Base-by-base conservation (phyloP, 1,284 basidiomycete species). In the Melampsora larici-populina region DNA sequence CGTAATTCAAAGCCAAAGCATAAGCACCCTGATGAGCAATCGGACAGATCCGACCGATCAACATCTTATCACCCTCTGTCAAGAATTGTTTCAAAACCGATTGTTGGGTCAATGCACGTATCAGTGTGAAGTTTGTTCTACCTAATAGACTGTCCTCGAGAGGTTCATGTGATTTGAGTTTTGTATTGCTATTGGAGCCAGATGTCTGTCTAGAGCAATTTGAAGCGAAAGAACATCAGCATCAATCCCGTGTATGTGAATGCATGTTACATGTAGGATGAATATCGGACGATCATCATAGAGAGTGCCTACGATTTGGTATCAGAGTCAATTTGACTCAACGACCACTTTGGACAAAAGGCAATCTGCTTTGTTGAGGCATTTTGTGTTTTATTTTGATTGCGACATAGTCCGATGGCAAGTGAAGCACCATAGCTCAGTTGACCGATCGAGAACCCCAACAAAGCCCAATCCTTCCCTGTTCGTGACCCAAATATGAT, bases 21-120 rank as follows among this genome's bases (percentile, higher is more conserved):
- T 97, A 97, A 2, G 93, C 94, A 13, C 92, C 94, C 84, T 97
- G 94, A 83, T 94, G 91, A 70, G 90, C 86, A 62, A 95, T 85
- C 15, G 91, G 89, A 78, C 92, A 92, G 79, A 93, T 89, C 81
- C 88, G 88, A 0, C 92, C 92, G 31, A 97, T 87, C 1, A 95
- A 88, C 66, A 99, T 86, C 81, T 97, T 94, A 84, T 99, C 97
- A 13, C 92, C 94, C 83, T 99, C 97, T 0, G 95, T 98, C 40
- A 99, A 86, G 79, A 96, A 87, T 82, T 99, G 95, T 83, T 99
- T 99, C 81, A 98, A 87, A 2, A 97, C 81, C 1, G 91, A 92
- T 83, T 97, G 94, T 7, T 86, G 87, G 5, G 91, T 92, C 88
- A 98, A 92, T 0, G 90, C 92, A 73, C 88, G 84, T 0, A 91